Evolutionary conservation across 2,329 filamentous ascomycete genomes (phyloP), one percentile per base, ranked within the genome.

Genomic region (Colletotrichum zoysiae): DNA sequence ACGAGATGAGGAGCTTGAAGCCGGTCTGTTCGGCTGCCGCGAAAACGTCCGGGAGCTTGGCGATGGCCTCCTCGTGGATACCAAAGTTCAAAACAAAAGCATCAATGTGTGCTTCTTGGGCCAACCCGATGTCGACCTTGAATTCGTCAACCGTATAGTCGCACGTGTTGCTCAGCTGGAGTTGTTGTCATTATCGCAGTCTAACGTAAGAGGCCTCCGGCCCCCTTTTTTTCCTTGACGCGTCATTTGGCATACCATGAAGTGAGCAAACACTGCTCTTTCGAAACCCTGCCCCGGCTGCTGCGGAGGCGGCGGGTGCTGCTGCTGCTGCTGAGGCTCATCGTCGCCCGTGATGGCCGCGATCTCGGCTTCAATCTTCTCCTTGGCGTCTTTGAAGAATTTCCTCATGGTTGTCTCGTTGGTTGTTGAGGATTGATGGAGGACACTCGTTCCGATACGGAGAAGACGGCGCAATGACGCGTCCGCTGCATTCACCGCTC

Each of bases 21-120:
- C 65, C 61, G 30, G 57, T 73, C 46, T 68, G 69, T 23, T 70
- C 65, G 6, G 72, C 72, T 1, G 72, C 72, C 11, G 35, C 26
- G 18, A 74, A 74, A 9, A 70, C 44, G 50, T 74, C 70, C 2
- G 66, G 59, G 0, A 74, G 56, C 16, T 73, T 73, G 3, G 57
- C 67, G 14, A 74, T 66, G 23, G 75, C 66, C 35, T 76, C 75
- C 33, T 71, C 65, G n/a, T 65, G 65, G 16, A 70, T 66, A 7
- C 65, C 70, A 53, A 74, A 72, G 48, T 74, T 74, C 8, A 74
- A 26, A 1, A 69, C 72, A 23, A 74, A 74, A 8, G 65, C 72
- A 20, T 74, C 72, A 12, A 74, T 73, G 53, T 73, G 70, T 2
- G 72, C 72, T 46, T 73, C 60, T 26, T 74, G 72, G 9, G 72